Conservation (phyloP, 163 green algal genomes). For the Prototheca stagnorum region DNA sequence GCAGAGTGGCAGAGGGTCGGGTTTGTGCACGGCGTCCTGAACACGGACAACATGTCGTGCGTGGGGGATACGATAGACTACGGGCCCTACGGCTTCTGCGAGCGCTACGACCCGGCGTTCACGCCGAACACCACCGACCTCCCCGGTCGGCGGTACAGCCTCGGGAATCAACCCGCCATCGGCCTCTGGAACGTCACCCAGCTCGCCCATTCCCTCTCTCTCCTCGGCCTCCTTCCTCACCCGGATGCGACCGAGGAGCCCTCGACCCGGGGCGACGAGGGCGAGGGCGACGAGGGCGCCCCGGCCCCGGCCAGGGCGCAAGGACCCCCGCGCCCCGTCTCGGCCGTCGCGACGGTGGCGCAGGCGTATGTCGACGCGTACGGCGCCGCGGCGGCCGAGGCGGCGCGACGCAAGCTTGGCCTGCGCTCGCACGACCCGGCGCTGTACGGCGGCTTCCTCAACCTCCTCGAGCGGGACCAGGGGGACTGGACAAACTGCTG, state of each 20-base stretch:
- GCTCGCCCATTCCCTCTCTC: neutral
- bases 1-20: conserved; percentile 75
- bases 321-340: conserved; percentile 6
- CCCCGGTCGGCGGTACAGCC: conserved; percentile 24
- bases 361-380: conserved; percentile 31
- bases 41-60: conserved; percentile 95
- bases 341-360: conserved; percentile 28
- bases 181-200: neutral
- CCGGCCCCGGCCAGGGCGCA: conserved; percentile 39
- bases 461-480: conserved; percentile 10
- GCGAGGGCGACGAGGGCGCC: conserved; percentile 59
- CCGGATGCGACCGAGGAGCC: conserved; percentile 12
- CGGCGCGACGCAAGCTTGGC: conserved; percentile 54
- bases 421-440: conserved; percentile 9
- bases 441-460: conserved; percentile 1
- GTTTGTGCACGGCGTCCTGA: conserved; percentile 89
- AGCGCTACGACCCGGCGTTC: conserved; percentile 48
- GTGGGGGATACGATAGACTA: conserved; percentile 71
- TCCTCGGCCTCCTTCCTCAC: neutral
- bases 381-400: conserved; percentile 21
- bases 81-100: conserved; percentile 37
- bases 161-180: neutral
- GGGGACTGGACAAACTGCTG: neutral
- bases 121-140: conserved; percentile 78
- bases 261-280: no score